phyloP scores from a whole-genome alignment of 192 early-diverging fungal species.

The Gonapodya sp. region DNA sequence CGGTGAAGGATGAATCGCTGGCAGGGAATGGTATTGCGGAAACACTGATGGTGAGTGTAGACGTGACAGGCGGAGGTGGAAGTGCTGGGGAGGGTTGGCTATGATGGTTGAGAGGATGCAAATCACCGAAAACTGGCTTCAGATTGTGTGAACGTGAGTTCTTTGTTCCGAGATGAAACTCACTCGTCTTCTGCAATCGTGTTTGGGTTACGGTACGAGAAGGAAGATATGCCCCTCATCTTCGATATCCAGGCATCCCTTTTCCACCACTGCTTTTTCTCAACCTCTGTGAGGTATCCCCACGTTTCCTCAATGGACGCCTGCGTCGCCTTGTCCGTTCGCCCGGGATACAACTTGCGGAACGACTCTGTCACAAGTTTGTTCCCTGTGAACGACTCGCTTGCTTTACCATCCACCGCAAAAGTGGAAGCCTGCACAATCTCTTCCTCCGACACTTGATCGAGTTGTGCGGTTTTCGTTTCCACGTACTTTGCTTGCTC shows the following conservation, averaged over 20 bases:
- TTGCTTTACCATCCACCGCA: neutral
- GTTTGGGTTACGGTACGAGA: neutral
- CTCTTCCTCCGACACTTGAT: neutral
- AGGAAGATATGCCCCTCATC: neutral
- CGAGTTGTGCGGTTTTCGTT: neutral
- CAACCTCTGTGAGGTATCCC: neutral
- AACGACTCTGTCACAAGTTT: neutral
- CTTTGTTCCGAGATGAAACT: neutral
- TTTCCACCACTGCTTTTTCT: neutral
- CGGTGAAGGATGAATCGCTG: slow-evolving; percentile 3
- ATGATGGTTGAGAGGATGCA: neutral
- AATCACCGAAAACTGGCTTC: neutral
- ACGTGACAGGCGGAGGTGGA: neutral
- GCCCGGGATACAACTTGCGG: neutral
- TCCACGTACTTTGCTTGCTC: neutral
- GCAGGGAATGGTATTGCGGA: neutral
- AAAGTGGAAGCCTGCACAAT: neutral
- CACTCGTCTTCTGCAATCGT: neutral
- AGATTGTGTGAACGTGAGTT: neutral
- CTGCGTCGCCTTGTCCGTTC: neutral
- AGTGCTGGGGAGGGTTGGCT: neutral
- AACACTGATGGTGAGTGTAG: neutral
- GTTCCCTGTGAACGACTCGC: neutral
- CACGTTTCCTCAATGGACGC: neutral
- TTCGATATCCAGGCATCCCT: neutral